A percentile compares a stretch with the other conserved stretches of the same genome.
phyloP scores from a whole-genome alignment of 2,329 filamentous ascomycete species.

The Verticillium albo-atrum region DNA sequence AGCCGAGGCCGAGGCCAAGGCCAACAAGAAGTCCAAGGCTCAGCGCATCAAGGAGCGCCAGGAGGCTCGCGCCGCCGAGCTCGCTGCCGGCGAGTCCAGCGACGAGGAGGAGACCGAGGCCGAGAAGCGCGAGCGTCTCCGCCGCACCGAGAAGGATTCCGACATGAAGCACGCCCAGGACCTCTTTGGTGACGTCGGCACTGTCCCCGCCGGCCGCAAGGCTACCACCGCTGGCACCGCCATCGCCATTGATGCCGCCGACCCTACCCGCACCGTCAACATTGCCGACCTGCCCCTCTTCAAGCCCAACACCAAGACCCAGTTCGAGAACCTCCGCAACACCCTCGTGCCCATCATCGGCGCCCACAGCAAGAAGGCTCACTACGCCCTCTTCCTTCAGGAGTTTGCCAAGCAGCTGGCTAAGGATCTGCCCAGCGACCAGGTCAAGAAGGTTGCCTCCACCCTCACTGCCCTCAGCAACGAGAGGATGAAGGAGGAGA shows the following conservation, averaged over 20 bases:
- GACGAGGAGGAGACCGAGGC: slow-evolving; percentile 70
- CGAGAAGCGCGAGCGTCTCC: slow-evolving; percentile 68
- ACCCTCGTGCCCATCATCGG: slow-evolving; percentile 75
- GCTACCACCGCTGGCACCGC: slow-evolving; percentile 58
- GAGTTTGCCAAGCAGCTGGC: slow-evolving; percentile 85
- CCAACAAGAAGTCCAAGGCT: slow-evolving; percentile 84
- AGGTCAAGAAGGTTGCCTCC: slow-evolving; percentile 95
- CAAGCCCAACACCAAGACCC: slow-evolving; percentile 80
- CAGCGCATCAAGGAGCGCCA: slow-evolving; percentile 81
- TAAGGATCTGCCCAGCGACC: slow-evolving; percentile 82
- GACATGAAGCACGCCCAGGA: slow-evolving; percentile 90
- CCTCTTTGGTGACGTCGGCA: slow-evolving; percentile 73
- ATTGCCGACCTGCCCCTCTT: slow-evolving; percentile 77
- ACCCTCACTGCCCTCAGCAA: slow-evolving; percentile 85
- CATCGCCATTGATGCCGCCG: slow-evolving; percentile 65
- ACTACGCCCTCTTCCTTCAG: slow-evolving; percentile 85
- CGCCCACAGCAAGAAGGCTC: slow-evolving; percentile 76
- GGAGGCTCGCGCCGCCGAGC: slow-evolving; percentile 51
- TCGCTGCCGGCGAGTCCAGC: slow-evolving; percentile 51
- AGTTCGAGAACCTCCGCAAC: slow-evolving; percentile 77
- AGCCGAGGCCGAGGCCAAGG: slow-evolving; percentile 81
- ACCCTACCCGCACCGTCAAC: slow-evolving; percentile 78
- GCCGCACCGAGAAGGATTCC: slow-evolving; percentile 76
- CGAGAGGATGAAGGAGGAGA: slow-evolving; percentile 99
- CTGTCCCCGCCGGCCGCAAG: slow-evolving; percentile 59